phyloP scores from a whole-genome alignment of 1,284 basidiomycete species.

The Ceratobasidium sp. region DNA sequence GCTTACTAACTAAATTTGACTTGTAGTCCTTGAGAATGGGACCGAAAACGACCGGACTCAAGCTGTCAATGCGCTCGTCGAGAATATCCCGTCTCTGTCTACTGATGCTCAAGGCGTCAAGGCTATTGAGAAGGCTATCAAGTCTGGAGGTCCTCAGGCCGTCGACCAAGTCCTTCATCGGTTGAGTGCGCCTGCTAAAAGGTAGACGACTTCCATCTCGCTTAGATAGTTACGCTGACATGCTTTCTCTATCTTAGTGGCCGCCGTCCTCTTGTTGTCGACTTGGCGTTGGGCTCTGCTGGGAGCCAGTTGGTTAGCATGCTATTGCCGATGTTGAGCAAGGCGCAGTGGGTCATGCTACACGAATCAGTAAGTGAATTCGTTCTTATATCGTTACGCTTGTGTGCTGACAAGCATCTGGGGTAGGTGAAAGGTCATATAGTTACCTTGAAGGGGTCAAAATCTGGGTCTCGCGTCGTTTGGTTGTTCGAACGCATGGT shows the following conservation, averaged over 20 bases:
- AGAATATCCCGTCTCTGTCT: slow-evolving; percentile 78
- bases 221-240: slow-evolving; percentile 4
- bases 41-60: slow-evolving; percentile 76
- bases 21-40: slow-evolving; percentile 80
- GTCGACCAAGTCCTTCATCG: slow-evolving; percentile 77
- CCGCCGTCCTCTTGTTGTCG: slow-evolving; percentile 83
- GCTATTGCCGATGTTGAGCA: slow-evolving; percentile 81
- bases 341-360: slow-evolving; percentile 79
- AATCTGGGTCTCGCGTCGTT: slow-evolving; percentile 88
- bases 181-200: slow-evolving; percentile 85
- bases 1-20: background rate
- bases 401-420: background rate
- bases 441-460: slow-evolving; percentile 85
- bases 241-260: slow-evolving; percentile 62
- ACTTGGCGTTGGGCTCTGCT: slow-evolving; percentile 82
- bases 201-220: slow-evolving; percentile 63
- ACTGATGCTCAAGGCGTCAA: slow-evolving; percentile 86
- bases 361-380: slow-evolving; percentile 71
- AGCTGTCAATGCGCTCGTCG: slow-evolving; percentile 78
- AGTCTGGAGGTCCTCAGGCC: slow-evolving; percentile 77
- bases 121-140: slow-evolving; percentile 84
- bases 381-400: no score
- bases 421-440: slow-evolving; percentile 78
- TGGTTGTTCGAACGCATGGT: slow-evolving; percentile 76
- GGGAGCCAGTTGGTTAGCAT: slow-evolving; percentile 85